Percentiles rank a stretch among this genome's conserved stretches.
These are phyloP conservation scores for Lojkania enalia DNA, from an alignment of 2,329 filamentous ascomycete species.

Conservation along the genomic window DNA sequence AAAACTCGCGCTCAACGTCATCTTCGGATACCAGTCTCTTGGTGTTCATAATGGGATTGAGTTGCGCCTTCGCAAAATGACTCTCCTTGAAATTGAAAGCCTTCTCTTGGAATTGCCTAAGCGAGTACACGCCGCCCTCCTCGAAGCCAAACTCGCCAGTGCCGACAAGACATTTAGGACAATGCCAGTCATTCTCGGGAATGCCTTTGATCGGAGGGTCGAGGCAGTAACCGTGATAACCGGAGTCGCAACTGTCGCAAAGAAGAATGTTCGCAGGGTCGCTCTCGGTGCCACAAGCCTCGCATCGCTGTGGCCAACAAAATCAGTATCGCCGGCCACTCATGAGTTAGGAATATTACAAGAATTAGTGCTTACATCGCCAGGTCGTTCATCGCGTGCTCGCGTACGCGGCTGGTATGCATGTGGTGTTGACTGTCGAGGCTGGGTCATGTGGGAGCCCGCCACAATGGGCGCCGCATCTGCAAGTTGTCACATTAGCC, in stretches of 20 bases:
- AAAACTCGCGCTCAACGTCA: conserved; percentile 95
- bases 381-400: conserved; percentile 56
- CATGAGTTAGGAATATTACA: conserved; percentile 5
- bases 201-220: conserved; percentile 79
- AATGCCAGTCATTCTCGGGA: conserved; percentile 92
- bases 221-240: conserved; percentile 84
- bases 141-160: conserved; percentile 98
- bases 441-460: conserved; percentile 94
- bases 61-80: conserved; percentile 91
- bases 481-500: conserved; percentile 39
- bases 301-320: conserved; percentile 66
- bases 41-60: conserved; percentile 77
- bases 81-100: conserved; percentile 92
- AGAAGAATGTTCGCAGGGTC: conserved; percentile 71
- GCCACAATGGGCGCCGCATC: conserved; percentile 77
- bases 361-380: conserved; percentile 54
- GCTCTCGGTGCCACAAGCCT: conserved; percentile 80
- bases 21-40: conserved; percentile 86
- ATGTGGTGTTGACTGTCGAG: conserved; percentile 78
- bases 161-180: conserved; percentile 89
- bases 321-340: conserved; percentile 32
- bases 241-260: conserved; percentile 90
- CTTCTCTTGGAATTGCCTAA: conserved; percentile 95
- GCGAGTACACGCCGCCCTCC: conserved; percentile 91
- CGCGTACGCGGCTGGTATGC: conserved; percentile 59